phyloP scores from a whole-genome alignment of 2,329 filamentous ascomycete genomes.

The Xylariales sp. region DNA sequence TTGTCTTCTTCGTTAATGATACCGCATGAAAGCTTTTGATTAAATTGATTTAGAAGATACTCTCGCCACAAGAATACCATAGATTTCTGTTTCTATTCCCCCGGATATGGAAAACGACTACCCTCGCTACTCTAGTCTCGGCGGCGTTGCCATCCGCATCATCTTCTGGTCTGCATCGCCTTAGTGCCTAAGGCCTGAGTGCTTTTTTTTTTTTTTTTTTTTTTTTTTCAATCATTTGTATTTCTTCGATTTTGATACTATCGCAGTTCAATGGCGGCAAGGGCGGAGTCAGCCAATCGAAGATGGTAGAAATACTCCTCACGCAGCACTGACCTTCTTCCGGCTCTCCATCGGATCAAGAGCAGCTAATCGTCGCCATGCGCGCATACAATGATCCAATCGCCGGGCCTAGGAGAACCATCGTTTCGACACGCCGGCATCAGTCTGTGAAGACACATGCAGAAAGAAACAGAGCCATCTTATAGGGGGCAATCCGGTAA shows the following conservation, averaged over 20 bases:
- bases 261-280: background rate
- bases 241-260: background rate
- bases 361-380: slow-evolving; percentile 10
- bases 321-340: background rate
- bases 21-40: background rate
- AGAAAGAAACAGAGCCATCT: background rate
- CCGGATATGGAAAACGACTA: slow-evolving; percentile 8
- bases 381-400: slow-evolving; percentile 24
- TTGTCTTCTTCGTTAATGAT: slow-evolving; percentile 1
- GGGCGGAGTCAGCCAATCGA: background rate
- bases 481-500: background rate
- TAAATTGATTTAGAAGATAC: background rate
- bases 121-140: slow-evolving; percentile 1
- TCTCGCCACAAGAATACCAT: slow-evolving; percentile 8
- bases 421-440: slow-evolving; percentile 9
- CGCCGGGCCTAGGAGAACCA: background rate
- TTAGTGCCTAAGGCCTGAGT: slow-evolving; percentile 12
- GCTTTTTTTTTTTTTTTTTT: background rate
- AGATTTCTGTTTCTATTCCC: slow-evolving; percentile 2
- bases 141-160: background rate
- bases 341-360: background rate
- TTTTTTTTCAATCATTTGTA: background rate
- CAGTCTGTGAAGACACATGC: background rate
- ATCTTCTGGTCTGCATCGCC: background rate
- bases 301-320: background rate